Evolutionary conservation across 345 rosid species (phyloP), one percentile per base, ranked within the genome.

Genomic region (Hibiscus mutabilis): DNA sequence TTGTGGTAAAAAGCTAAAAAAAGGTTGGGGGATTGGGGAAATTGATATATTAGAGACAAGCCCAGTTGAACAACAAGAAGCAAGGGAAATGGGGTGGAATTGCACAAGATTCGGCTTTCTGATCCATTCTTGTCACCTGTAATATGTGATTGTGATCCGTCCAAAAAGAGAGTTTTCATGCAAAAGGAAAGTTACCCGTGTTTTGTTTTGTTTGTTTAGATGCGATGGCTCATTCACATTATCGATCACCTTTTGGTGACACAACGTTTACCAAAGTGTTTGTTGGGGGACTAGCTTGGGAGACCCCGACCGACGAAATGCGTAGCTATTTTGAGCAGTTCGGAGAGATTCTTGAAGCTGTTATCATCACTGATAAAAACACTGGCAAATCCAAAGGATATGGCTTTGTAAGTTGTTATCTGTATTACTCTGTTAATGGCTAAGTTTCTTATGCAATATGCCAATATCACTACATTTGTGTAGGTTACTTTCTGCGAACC

Each of bases 241-340:
- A n/a, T n/a, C n/a, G n/a, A n/a, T n/a, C n/a, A n/a, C 97, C 85
- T 83, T 93, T 93, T 40, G 97, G 98, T 19, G 98, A 93, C 84
- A 91, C 98, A 25, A 93, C 97, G 15, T 69, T 81, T 47, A 91
- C 97, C 22, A 93, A 93, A 80, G 89, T 93, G 56, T 93, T 93
- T 57, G 92, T 93, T 15, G 98, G 97, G 42, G 98, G 98, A 2
- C 82, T 93, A 63, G 98, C 97, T 15, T 93, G 98, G 97, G 98
- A 93, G 84, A 89, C 98, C 18, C 97, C 91, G 0, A 84, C 96
- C 5, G 91, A 88, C 22, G 91, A 88, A 74, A 84, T 93, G 96
- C 89, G 89, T 13, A 78, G 80, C 59, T 88, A 91, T 81, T 93
- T 93, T 47, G 89, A 89, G 68, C 96, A 86, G 81, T 93, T 93